These are phyloP conservation scores for Cicer pinnatifidum DNA, from an alignment of 306 rosid genomes.

Conservation along the genomic window DNA sequence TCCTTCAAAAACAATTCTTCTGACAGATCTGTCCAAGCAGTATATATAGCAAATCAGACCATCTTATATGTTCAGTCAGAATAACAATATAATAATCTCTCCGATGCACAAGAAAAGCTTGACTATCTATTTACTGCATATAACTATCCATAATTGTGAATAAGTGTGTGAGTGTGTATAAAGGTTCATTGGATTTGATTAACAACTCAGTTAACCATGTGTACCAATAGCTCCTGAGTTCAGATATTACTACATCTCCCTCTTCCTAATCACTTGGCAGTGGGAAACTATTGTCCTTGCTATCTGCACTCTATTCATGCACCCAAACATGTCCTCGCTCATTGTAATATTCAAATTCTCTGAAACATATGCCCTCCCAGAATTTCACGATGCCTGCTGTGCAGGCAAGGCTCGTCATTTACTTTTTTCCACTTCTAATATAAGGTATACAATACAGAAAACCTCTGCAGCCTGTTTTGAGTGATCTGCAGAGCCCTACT, in stretches of 20 bases:
- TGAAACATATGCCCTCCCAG: not conserved
- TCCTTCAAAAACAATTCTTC: constrained; percentile 97
- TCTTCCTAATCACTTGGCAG: not conserved
- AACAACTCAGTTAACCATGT: not conserved
- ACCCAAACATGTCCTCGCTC: not conserved
- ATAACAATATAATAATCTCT: constrained; percentile 14
- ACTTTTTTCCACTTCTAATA: not conserved
- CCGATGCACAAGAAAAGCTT: not conserved
- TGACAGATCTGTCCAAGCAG: constrained; percentile 63
- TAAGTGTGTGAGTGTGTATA: not conserved
- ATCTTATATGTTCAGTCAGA: constrained; percentile 12
- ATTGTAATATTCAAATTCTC: not conserved
- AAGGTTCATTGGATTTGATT: constrained; percentile 25
- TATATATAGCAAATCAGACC: constrained; percentile 26
- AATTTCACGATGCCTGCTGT: not conserved
- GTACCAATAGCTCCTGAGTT: constrained; percentile 7
- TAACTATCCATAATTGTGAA: constrained; percentile 3
- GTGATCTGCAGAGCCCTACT: not conserved
- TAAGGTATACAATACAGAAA: not conserved
- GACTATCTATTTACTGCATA: constrained; percentile 2
- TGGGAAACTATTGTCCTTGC: not conserved
- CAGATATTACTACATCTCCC: not conserved
- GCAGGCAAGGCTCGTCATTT: not conserved
- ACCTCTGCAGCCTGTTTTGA: not conserved
- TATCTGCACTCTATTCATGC: not conserved